Evolutionary conservation across 2,329 filamentous ascomycete genomes (phyloP).

Genomic region (Verticillium tricorpus): DNA sequence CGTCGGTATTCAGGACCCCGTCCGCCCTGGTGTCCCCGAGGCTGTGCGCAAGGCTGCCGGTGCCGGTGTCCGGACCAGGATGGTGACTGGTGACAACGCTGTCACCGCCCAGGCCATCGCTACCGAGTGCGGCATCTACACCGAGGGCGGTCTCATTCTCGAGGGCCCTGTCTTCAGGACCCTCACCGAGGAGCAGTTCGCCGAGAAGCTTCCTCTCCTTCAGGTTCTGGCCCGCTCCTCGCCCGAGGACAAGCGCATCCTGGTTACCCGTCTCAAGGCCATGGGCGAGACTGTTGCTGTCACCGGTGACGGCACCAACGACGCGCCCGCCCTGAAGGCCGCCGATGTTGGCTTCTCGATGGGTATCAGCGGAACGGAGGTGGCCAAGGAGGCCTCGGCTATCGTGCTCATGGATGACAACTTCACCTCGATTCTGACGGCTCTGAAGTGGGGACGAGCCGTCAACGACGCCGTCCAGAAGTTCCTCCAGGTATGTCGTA

Average conservation of each 20-base stretch:
- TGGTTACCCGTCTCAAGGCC: constrained; percentile 49
- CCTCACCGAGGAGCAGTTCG: constrained; percentile 47
- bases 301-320: constrained; percentile 65
- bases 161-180: constrained; percentile 60
- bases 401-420: constrained; percentile 66
- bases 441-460: constrained; percentile 63
- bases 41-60: constrained; percentile 60
- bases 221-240: constrained; percentile 54
- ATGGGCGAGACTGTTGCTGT: constrained; percentile 56
- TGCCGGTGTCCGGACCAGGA: constrained; percentile 64
- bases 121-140: constrained; percentile 59
- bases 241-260: constrained; percentile 54
- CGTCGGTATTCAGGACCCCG: constrained; percentile 67
- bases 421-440: constrained; percentile 62
- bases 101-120: constrained; percentile 62
- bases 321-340: constrained; percentile 60
- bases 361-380: constrained; percentile 63
- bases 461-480: constrained; percentile 66
- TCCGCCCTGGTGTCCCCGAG: constrained; percentile 58
- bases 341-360: constrained; percentile 66
- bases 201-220: constrained; percentile 42
- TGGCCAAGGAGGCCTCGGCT: constrained; percentile 64
- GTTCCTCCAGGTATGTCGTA: constrained; percentile 46
- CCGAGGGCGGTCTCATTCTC: constrained; percentile 58
- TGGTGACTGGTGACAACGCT: constrained; percentile 68